A percentile compares a stretch with the other conserved stretches of the same genome.
Evolutionary conservation across 805 yeast genomes (phyloP).

Genomic region (Suhomyces canberraensis): DNA sequence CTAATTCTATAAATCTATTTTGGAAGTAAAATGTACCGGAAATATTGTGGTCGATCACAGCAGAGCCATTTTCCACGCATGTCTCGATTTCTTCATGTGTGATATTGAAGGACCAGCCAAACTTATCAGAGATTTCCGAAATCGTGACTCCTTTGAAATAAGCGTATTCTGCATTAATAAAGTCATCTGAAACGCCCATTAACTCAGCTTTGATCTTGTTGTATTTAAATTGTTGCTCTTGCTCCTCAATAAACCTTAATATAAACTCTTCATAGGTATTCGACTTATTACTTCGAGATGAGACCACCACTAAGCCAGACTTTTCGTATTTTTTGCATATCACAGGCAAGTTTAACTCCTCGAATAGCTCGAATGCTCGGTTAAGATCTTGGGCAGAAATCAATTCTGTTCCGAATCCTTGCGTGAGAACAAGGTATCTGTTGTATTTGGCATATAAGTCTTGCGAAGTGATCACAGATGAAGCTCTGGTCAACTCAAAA

Average conservation of each 20-base stretch:
- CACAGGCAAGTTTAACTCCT: slow-evolving; percentile 56
- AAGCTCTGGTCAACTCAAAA: slow-evolving; percentile 24
- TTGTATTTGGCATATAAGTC: slow-evolving; percentile 43
- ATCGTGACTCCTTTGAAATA: slow-evolving; percentile 34
- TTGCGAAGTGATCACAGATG: slow-evolving; percentile 40
- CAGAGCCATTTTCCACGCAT: slow-evolving; percentile 52
- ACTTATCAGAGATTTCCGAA: slow-evolving; percentile 43
- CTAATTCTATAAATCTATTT: slow-evolving; percentile 32
- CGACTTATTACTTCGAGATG: slow-evolving; percentile 19
- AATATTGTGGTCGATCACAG: slow-evolving; percentile 66
- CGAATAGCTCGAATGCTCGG: slow-evolving; percentile 58
- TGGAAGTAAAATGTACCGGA: slow-evolving; percentile 63
- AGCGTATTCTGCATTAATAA: slow-evolving; percentile 14
- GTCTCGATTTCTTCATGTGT: slow-evolving; percentile 61
- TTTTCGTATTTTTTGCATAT: slow-evolving; percentile 30
- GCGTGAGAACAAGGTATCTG: slow-evolving; percentile 30
- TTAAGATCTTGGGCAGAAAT: slow-evolving; percentile 67
- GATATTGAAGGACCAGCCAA: slow-evolving; percentile 66
- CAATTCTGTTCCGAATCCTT: slow-evolving; percentile 56
- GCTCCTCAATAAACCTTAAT: slow-evolving; percentile 18
- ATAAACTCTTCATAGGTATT: slow-evolving; percentile 28
- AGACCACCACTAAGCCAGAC: slow-evolving; percentile 33
- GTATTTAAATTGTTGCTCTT: slow-evolving; percentile 22
- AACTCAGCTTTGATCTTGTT: slow-evolving; percentile 23
- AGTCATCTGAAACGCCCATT: slow-evolving; percentile 15